A percentile compares a stretch with the other conserved stretches of the same genome.
phyloP scores from a whole-genome alignment of 805 yeast species.

The Maudiozyma serrabonitensis region DNA sequence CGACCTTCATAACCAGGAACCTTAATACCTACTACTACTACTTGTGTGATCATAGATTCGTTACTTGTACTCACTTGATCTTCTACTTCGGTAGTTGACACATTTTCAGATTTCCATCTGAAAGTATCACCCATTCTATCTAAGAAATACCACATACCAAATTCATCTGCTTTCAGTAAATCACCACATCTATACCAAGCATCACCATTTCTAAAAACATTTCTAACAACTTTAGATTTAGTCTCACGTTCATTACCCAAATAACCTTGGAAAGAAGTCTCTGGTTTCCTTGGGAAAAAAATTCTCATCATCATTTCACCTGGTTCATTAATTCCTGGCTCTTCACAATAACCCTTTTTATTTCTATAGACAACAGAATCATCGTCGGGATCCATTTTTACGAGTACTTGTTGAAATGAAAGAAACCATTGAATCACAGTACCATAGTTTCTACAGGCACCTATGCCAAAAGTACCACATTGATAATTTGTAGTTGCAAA shows the following conservation, averaged over 20 bases:
- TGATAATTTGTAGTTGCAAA: constrained; percentile 78
- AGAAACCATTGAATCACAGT: constrained; percentile 42
- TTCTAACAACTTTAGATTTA: constrained; percentile 57
- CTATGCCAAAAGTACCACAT: constrained; percentile 68
- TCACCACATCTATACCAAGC: constrained; percentile 90
- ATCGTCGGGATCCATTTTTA: constrained; percentile 73
- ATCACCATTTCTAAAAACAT: constrained; percentile 79
- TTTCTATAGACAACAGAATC: constrained; percentile 63
- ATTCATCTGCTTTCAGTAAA: constrained; percentile 55
- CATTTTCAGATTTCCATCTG: constrained; percentile 95
- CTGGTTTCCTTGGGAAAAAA: constrained; percentile 51
- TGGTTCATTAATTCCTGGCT: constrained; percentile 52
- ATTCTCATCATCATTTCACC: constrained; percentile 84
- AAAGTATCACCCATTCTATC: constrained; percentile 93
- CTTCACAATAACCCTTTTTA: constrained; percentile 51
- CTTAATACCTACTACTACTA: constrained; percentile 79
- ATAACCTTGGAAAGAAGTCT: constrained; percentile 81
- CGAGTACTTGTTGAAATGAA: constrained; percentile 47
- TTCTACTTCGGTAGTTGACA: constrained; percentile 88
- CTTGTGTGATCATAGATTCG: constrained; percentile 39
- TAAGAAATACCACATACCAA: constrained; percentile 69
- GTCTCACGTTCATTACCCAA: constrained; percentile 73
- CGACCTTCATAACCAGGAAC: constrained; percentile 89
- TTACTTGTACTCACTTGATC: constrained; percentile 43
- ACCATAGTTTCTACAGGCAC: constrained; percentile 82